Evolutionary conservation across 2,329 filamentous ascomycete species (phyloP).

Genomic region (Ophiostoma triangulosporum): DNA sequence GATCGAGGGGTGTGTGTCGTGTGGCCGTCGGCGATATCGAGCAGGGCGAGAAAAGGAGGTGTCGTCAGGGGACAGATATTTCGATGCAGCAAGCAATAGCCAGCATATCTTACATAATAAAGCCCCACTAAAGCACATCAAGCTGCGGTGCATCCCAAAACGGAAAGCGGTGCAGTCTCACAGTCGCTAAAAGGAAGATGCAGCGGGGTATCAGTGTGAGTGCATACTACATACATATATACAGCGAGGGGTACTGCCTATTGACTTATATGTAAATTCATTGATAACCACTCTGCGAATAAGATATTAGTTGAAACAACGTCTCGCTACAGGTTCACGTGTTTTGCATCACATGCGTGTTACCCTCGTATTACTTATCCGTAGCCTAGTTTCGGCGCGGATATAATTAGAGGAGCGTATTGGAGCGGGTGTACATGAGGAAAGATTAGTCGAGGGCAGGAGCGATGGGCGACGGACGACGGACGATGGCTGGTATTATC

Average conservation of each 20-base stretch:
- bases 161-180: not conserved
- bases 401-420: not conserved
- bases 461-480: not conserved
- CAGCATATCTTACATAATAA: not conserved
- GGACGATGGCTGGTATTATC: not conserved
- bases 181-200: not conserved
- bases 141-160: not conserved
- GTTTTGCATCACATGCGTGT: too few species aligned
- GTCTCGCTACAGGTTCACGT: not conserved
- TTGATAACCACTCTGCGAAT: too few species aligned
- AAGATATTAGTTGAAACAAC: not conserved
- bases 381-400: slow-evolving; percentile 1
- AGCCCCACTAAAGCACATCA: not conserved
- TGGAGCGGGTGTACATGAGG: slow-evolving; percentile 4
- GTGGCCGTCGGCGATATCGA: not conserved
- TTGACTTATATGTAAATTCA: too few species aligned
- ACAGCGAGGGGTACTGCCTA: slow-evolving; percentile 5
- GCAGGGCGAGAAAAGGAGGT: slow-evolving; percentile 3
- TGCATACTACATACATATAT: too few species aligned
- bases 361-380: too few species aligned
- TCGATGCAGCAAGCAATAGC: slow-evolving; percentile 1
- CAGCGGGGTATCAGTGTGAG: slow-evolving; percentile 2
- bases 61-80: slow-evolving; percentile 9
- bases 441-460: not conserved
- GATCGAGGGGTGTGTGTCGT: not conserved